Percentiles rank a stretch among this genome's conserved stretches.
These are phyloP conservation scores for Auriscalpium vulgare DNA, from an alignment of 768 basidiomycete genomes.

Conservation along the genomic window DNA sequence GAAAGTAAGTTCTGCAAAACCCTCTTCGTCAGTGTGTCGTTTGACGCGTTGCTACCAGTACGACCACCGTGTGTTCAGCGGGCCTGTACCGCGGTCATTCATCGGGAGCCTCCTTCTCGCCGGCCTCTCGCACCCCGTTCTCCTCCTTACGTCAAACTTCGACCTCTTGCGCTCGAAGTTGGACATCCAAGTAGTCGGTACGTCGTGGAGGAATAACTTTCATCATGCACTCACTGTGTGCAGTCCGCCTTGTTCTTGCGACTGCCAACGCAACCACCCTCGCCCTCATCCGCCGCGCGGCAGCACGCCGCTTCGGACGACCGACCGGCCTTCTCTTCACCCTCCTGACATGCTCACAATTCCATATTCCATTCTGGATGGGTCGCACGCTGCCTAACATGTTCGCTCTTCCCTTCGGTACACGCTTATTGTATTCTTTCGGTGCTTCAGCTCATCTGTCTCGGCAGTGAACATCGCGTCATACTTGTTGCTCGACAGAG, in stretches of 20 bases:
- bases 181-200: slow-evolving; percentile 65
- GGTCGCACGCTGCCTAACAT: slow-evolving; percentile 92
- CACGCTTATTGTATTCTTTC: background rate
- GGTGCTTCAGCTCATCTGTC: background rate
- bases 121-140: slow-evolving; percentile 41
- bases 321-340: slow-evolving; percentile 50
- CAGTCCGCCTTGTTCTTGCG: slow-evolving; percentile 73
- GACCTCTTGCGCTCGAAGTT: slow-evolving; percentile 48
- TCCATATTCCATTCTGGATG: slow-evolving; percentile 92
- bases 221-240: background rate
- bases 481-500: slow-evolving; percentile 38
- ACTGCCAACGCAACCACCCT: slow-evolving; percentile 55
- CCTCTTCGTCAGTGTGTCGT: background rate
- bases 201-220: slow-evolving; percentile 15
- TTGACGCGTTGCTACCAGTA: slow-evolving; percentile 41
- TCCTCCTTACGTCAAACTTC: slow-evolving; percentile 32
- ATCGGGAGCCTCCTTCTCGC: slow-evolving; percentile 68
- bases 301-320: slow-evolving; percentile 56
- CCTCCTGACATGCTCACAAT: slow-evolving; percentile 72
- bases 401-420: slow-evolving; percentile 79
- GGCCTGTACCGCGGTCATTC: slow-evolving; percentile 86
- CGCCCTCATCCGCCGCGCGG: slow-evolving; percentile 52
- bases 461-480: slow-evolving; percentile 50
- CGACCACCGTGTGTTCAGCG: slow-evolving; percentile 85
- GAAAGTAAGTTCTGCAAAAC: slow-evolving; percentile 29